Conservation (phyloP, 2,329 filamentous ascomycete species). For the Diaporthe longicolla region DNA sequence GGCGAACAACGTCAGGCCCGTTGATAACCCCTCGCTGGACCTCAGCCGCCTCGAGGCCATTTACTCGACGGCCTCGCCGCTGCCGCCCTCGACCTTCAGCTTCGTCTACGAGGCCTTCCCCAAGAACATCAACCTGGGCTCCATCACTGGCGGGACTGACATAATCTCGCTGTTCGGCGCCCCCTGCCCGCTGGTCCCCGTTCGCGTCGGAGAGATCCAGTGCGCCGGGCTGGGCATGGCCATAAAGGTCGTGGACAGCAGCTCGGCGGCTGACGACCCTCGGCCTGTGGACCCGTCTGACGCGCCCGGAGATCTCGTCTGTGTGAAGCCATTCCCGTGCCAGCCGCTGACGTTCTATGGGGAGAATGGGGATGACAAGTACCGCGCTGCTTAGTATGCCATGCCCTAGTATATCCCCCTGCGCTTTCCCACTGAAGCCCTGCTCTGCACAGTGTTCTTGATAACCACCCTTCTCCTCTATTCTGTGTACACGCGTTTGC, state of each 20-base stretch:
- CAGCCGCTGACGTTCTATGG: conserved; percentile 94
- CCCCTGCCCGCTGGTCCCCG: conserved; percentile 81
- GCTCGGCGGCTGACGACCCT: conserved; percentile 68
- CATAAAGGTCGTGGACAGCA: conserved; percentile 72
- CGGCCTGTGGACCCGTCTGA: conserved; percentile 63
- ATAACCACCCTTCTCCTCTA: background rate
- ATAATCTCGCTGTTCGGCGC: conserved; percentile 96
- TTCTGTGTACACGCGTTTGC: background rate
- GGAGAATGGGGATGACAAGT: conserved; percentile 78
- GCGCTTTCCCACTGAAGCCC: too few relatives aligned
- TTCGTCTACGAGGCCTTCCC: conserved; percentile 92
- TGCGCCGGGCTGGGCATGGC: conserved; percentile 85
- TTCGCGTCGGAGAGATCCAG: conserved; percentile 81
- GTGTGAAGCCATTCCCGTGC: conserved; percentile 87
- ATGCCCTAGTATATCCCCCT: too few relatives aligned
- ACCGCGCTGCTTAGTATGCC: conserved; percentile 77
- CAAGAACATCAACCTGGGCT: conserved; percentile 84
- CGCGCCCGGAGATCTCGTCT: conserved; percentile 89
- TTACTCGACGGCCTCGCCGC: conserved; percentile 92
- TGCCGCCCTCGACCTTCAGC: conserved; percentile 92
- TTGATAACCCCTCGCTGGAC: conserved; percentile 65
- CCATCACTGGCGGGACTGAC: conserved; percentile 96
- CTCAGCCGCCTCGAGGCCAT: conserved; percentile 82
- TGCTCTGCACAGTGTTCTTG: background rate
- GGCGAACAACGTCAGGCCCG: conserved; percentile 77